phyloP scores from a whole-genome alignment of 2,329 filamentous ascomycete species.

The Ilyonectria robusta region DNA sequence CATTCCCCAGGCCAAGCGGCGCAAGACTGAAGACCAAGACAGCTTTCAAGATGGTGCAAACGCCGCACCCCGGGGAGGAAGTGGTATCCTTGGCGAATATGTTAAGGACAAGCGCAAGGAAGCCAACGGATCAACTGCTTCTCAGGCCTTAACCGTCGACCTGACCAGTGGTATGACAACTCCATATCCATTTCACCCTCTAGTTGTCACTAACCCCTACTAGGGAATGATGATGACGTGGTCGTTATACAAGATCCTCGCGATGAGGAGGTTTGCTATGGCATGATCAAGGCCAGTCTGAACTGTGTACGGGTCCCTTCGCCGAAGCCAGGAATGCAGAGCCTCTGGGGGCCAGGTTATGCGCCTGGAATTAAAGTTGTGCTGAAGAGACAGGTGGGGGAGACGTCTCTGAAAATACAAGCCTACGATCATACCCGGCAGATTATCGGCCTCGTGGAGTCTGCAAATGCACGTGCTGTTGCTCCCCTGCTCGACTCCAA shows the following conservation, averaged over 20 bases:
- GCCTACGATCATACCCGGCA: slow-evolving; percentile 80
- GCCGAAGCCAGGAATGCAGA: slow-evolving; percentile 74
- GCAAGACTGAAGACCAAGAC: slow-evolving; percentile 68
- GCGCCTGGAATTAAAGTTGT: slow-evolving; percentile 84
- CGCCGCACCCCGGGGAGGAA: slow-evolving; percentile 56
- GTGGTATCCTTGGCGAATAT: slow-evolving; percentile 75
- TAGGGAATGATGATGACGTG: slow-evolving; percentile 68
- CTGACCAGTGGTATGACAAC: slow-evolving; percentile 65
- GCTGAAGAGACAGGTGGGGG: slow-evolving; percentile 71
- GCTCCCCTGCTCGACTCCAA: slow-evolving; percentile 80
- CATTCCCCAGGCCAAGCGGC: slow-evolving; percentile 74
- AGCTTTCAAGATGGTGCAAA: slow-evolving; percentile 56
- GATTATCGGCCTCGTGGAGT: slow-evolving; percentile 83
- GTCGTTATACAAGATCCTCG: slow-evolving; percentile 71
- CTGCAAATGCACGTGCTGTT: slow-evolving; percentile 75
- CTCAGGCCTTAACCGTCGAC: slow-evolving; percentile 66
- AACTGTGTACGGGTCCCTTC: slow-evolving; percentile 78
- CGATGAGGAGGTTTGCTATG: slow-evolving; percentile 84
- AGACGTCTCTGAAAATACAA: slow-evolving; percentile 73
- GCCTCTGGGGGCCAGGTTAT: slow-evolving; percentile 69
- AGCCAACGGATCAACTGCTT: slow-evolving; percentile 47
- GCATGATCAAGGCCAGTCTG: slow-evolving; percentile 79
- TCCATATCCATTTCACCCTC: neutral
- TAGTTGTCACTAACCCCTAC: slow-evolving; percentile 17
- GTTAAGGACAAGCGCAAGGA: slow-evolving; percentile 72